These are phyloP conservation scores for Quercus alba DNA, from an alignment of 306 rosid genomes.

Conservation along the genomic window DNA sequence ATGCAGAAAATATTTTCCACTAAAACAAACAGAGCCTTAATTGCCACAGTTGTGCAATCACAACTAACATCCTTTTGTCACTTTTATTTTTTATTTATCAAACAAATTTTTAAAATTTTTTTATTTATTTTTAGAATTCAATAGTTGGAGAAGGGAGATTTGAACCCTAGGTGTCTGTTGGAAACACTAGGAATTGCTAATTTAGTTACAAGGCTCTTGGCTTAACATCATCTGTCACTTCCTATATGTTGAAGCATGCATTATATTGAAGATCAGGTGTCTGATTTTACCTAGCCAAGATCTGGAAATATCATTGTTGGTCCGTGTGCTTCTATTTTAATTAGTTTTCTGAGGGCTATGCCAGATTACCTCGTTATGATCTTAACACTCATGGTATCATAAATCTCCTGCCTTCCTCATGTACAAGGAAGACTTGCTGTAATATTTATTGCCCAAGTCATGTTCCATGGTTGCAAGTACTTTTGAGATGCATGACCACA, in stretches of 20 bases:
- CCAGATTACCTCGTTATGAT: too few relatives aligned
- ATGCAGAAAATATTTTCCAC: too few relatives aligned
- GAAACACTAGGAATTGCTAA: too few relatives aligned
- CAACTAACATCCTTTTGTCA: not conserved
- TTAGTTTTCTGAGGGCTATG: not conserved
- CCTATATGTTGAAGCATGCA: not conserved
- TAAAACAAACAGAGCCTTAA: not conserved
- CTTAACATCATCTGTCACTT: not conserved
- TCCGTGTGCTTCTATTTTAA: not conserved
- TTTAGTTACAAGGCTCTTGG: too few relatives aligned
- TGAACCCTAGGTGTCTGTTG: too few relatives aligned
- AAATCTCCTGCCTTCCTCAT: not conserved
- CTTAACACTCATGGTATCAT: not conserved
- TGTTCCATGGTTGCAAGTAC: not conserved
- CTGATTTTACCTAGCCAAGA: too few relatives aligned
- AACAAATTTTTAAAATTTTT: too few relatives aligned
- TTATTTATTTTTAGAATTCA: too few relatives aligned
- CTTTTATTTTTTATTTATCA: not conserved
- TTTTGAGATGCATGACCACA: not conserved
- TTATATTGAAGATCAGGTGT: not conserved
- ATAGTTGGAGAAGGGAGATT: too few relatives aligned
- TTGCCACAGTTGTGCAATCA: not conserved
- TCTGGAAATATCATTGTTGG: not conserved
- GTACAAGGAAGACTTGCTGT: not conserved
- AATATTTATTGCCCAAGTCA: not conserved